A percentile compares a stretch with the other conserved stretches of the same genome.
Evolutionary conservation across 1,284 basidiomycete genomes (phyloP).

Genomic region (Mrakiaceae sp.): DNA sequence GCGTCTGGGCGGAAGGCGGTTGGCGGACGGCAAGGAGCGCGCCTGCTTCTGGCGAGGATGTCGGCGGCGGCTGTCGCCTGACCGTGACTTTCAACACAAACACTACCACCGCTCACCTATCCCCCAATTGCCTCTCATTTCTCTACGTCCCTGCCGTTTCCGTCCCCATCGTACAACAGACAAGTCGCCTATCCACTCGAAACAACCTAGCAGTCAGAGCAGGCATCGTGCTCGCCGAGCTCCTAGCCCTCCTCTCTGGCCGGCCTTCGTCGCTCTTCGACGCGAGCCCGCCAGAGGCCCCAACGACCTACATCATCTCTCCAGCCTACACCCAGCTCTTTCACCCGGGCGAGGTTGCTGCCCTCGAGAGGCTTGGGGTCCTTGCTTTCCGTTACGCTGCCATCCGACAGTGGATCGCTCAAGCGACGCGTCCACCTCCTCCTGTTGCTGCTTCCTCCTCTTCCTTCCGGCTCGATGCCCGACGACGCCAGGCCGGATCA

Average conservation of each 20-base stretch:
- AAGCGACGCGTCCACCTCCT: not conserved
- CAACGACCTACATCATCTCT: constrained; percentile 39
- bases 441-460: not conserved
- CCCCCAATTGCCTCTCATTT: too few species aligned
- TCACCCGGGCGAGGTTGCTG: constrained; percentile 74
- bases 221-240: constrained; percentile 60
- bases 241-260: constrained; percentile 68
- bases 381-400: constrained; percentile 60
- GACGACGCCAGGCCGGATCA: constrained; percentile 32
- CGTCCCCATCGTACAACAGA: too few species aligned
- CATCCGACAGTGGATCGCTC: constrained; percentile 42
- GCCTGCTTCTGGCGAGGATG: too few species aligned
- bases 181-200: too few species aligned
- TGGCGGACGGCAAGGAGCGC: too few species aligned
- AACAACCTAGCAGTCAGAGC: too few species aligned
- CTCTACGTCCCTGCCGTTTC: too few species aligned
- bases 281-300: constrained; percentile 38
- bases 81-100: too few species aligned
- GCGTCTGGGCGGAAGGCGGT: too few species aligned
- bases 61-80: too few species aligned
- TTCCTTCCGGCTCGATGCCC: constrained; percentile 30
- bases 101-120: too few species aligned
- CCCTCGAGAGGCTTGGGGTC: constrained; percentile 57
- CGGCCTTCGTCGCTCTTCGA: constrained; percentile 71
- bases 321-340: constrained; percentile 57